These are phyloP conservation scores for Diddensiella caesifluorescens DNA, from an alignment of 805 yeast genomes.

Conservation along the genomic window DNA sequence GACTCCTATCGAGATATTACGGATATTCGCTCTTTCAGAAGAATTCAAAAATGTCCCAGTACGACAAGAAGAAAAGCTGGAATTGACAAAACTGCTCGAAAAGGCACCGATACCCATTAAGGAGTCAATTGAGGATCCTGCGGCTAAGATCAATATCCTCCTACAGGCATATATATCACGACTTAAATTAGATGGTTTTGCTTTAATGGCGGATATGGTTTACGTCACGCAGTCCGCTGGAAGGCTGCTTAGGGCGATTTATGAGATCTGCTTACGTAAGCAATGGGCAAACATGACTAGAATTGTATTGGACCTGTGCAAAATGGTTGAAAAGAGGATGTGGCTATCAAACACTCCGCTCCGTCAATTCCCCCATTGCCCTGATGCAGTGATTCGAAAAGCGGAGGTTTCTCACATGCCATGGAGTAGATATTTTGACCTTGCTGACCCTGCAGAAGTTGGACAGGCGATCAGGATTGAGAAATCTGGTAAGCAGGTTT, in stretches of 20 bases:
- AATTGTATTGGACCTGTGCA: conserved; percentile 57
- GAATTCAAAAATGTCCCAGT: conserved; percentile 84
- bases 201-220: conserved; percentile 87
- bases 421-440: conserved; percentile 68
- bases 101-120: conserved; percentile 82
- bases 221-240: conserved; percentile 92
- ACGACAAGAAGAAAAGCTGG: conserved; percentile 78
- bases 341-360: conserved; percentile 87
- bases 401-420: conserved; percentile 80
- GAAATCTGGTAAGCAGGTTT: conserved; percentile 49
- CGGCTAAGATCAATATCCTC: conserved; percentile 72
- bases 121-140: conserved; percentile 62
- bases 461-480: conserved; percentile 76
- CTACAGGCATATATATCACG: conserved; percentile 84
- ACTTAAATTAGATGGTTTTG: conserved; percentile 76
- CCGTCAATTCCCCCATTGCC: conserved; percentile 72
- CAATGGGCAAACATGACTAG: conserved; percentile 66
- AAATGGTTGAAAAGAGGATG: conserved; percentile 71
- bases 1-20: conserved; percentile 66
- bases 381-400: conserved; percentile 60
- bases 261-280: conserved; percentile 65
- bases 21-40: conserved; percentile 71
- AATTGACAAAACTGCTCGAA: conserved; percentile 61
- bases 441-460: conserved; percentile 65
- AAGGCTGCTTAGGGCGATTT: conserved; percentile 77